phyloP scores from a whole-genome alignment of 768 basidiomycete genomes.

The Russula compacta region DNA sequence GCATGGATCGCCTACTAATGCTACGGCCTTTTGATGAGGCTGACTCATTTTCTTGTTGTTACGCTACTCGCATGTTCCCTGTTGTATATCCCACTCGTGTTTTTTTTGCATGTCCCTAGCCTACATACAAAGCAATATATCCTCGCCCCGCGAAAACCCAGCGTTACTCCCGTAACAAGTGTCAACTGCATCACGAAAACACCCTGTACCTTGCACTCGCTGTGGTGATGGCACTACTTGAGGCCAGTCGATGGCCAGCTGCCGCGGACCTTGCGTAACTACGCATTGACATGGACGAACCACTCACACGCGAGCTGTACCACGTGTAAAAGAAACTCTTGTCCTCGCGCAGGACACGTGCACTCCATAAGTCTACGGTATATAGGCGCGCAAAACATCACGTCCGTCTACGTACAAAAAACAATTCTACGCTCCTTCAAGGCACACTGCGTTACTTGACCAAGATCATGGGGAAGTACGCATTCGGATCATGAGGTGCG shows the following conservation, averaged over 20 bases:
- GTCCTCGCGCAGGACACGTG: not conserved
- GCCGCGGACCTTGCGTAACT: conserved; percentile 14
- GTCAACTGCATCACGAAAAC: not conserved
- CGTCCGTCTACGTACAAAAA: not conserved
- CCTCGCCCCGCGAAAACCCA: conserved; percentile 7
- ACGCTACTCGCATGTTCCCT: not conserved
- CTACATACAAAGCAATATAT: not conserved
- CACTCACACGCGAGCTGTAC: not conserved
- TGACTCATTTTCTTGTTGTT: not conserved
- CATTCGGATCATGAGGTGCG: conserved; percentile 73
- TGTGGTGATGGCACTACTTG: not conserved
- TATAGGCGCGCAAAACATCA: not conserved
- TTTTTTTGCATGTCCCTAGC: not conserved
- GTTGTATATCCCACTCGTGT: not conserved
- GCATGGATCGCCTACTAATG: not conserved
- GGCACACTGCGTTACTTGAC: conserved; percentile 26
- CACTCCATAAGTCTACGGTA: not conserved
- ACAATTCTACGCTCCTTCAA: conserved; percentile 24
- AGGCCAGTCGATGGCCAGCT: not conserved
- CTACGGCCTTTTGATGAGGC: not conserved
- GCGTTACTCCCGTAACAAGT: not conserved
- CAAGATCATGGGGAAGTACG: conserved; percentile 79
- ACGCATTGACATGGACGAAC: not conserved
- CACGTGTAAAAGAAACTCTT: not conserved
- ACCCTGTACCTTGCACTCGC: not conserved